Conservation (phyloP, 192 early-diverging fungal species). For the Funneliformis mosseae region DNA sequence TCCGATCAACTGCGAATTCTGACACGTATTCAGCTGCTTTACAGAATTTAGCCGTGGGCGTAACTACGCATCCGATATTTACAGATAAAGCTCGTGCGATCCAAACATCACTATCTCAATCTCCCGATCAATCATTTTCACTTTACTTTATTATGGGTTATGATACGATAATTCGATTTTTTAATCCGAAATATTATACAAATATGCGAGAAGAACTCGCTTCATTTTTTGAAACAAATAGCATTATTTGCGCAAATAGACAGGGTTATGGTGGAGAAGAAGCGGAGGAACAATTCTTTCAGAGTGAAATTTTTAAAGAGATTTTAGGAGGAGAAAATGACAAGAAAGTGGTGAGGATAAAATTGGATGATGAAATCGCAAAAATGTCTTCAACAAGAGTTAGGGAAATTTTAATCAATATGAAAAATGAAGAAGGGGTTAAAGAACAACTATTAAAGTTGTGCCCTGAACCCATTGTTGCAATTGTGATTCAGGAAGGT, state of each 20-base stretch:
- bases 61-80: conserved; percentile 65
- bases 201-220: conserved; percentile 48
- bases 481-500: background rate
- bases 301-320: background rate
- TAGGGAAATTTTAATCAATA: conserved; percentile 5
- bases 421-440: background rate
- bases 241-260: conserved; percentile 53
- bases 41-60: conserved; percentile 55
- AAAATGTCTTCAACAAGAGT: conserved; percentile 6
- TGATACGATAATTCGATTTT: conserved; percentile 76
- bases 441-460: background rate
- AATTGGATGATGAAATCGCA: conserved; percentile 16
- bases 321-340: background rate
- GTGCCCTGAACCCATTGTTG: background rate
- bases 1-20: background rate
- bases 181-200: conserved; percentile 75
- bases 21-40: background rate
- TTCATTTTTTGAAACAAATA: conserved; percentile 57
- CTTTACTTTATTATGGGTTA: conserved; percentile 77
- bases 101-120: conserved; percentile 1
- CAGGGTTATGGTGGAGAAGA: conserved; percentile 36
- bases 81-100: conserved; percentile 67
- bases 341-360: conserved; percentile 1
- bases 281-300: conserved; percentile 6
- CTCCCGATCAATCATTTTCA: conserved; percentile 19